phyloP scores from a whole-genome alignment of 208 protist genomes.

The Acanthamoeba triangularis region DNA sequence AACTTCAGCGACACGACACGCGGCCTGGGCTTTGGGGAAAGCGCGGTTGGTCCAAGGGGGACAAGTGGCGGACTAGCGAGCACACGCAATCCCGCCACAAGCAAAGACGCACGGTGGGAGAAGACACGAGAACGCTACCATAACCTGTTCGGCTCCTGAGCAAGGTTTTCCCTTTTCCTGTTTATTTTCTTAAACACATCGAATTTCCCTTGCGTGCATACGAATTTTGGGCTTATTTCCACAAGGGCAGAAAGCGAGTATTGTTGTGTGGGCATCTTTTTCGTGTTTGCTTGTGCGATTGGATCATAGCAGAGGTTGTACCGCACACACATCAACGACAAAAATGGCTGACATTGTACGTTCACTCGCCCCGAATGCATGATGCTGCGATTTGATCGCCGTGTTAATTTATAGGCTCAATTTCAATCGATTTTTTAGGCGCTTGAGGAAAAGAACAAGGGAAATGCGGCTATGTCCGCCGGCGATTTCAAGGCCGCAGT shows the following conservation, averaged over 20 bases:
- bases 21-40: constrained; percentile 17
- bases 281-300: neutral
- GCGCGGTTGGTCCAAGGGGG: neutral
- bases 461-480: constrained; percentile 96
- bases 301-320: neutral
- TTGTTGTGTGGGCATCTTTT: neutral
- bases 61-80: neutral
- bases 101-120: neutral
- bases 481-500: constrained; percentile 95
- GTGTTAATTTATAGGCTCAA: neutral
- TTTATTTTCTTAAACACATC: neutral
- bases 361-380: no score
- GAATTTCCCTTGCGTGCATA: neutral
- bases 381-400: neutral
- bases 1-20: constrained; percentile 62
- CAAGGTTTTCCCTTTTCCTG: no score
- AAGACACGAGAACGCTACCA: neutral
- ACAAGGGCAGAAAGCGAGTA: neutral
- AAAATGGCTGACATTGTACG: constrained; percentile 32
- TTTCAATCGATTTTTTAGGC: constrained; percentile 22
- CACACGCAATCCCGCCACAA: neutral
- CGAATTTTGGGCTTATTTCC: neutral
- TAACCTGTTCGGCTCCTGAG: neutral
- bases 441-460: constrained; percentile 82
- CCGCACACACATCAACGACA: neutral